Base-by-base conservation (phyloP, 352 stramenopile genomes). In the Pythium vanterpoolii region DNA sequence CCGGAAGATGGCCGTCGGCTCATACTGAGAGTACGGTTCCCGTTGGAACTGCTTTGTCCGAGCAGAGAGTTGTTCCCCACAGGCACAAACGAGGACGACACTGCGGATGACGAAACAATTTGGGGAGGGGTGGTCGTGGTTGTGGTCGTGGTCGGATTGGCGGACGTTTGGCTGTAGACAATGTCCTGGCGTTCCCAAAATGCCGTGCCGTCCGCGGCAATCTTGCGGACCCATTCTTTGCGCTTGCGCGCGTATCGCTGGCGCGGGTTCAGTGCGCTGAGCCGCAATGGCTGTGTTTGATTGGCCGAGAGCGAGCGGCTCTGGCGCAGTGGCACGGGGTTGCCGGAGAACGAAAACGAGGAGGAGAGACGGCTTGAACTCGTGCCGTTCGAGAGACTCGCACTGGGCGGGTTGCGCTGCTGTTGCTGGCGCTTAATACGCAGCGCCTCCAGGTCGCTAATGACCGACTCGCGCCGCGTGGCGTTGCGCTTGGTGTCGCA, bases 141-240 rank as follows among this genome's bases (percentile, higher is more conserved):
- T n/a, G n/a, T n/a, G n/a, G n/a, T n/a, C n/a, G n/a, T n/a, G 2
- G 5, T 7, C 34, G 34, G 34, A n/a, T 18, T 42, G 10, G 34
- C 34, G 34, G 48, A 13, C 23, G 47, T 8, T 4, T 51, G 44
- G 27, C 44, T 72, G 19, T 72, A 68, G 7, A 84, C 73, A 36
- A 71, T 56, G 36, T 86, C 74, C 28, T 82, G 77, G 24, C 82
- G 71, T 4, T 80, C 81, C 85, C 85, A 95, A 58, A 82, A 87
- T 2, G 79, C 78, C 1, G 74, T 79, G n/a, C 85, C 85, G 43
- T 92, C 73, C 11, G 76, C 58, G 6, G 72, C 79, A 16, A 90
- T 64, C 56, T 72, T 77, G 21, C 85, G 77, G 10, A 89, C 72
- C 85, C 85, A 95, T 49, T 95, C 83, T 34, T 95, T 90, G 19